Conservation (phyloP, 2,329 filamentous ascomycete genomes). For the Ophiosphaerella herpotricha region DNA sequence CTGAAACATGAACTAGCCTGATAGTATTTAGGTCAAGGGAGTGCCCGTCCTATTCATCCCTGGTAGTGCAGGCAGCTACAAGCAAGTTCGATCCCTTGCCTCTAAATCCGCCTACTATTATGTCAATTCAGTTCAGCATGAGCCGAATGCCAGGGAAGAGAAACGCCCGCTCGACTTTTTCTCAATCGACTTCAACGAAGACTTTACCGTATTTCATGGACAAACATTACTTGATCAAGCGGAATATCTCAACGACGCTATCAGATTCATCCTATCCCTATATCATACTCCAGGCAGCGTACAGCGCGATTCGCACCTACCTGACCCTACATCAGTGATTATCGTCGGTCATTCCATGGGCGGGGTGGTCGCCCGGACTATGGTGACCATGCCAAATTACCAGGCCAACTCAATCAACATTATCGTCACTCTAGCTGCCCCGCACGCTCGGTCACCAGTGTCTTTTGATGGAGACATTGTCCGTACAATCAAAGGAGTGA, state of each 20-base stretch:
- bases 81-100: conserved; percentile 66
- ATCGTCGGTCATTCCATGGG: conserved; percentile 98
- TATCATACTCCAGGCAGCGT: conserved; percentile 88
- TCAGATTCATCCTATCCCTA: conserved; percentile 92
- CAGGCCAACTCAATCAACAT: conserved; percentile 97
- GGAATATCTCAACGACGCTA: conserved; percentile 95
- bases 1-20: too few species aligned
- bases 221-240: conserved; percentile 96
- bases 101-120: conserved; percentile 91
- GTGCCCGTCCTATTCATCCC: too few species aligned
- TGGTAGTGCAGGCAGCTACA: too few species aligned
- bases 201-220: conserved; percentile 96
- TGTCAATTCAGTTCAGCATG: conserved; percentile 76
- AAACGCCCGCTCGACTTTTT: conserved; percentile 90
- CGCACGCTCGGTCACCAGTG: conserved; percentile 88
- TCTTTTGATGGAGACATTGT: conserved; percentile 88
- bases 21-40: too few species aligned
- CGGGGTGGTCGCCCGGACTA: conserved; percentile 90
- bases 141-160: conserved; percentile 69
- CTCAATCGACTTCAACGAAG: conserved; percentile 98
- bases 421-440: conserved; percentile 95
- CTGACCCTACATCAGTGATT: conserved; percentile 93
- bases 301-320: conserved; percentile 74
- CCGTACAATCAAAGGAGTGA: conserved; percentile 88
- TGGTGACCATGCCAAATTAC: conserved; percentile 95